Base-by-base conservation (phyloP, 148 eudicot species). In the Talinum fruticosum region DNA sequence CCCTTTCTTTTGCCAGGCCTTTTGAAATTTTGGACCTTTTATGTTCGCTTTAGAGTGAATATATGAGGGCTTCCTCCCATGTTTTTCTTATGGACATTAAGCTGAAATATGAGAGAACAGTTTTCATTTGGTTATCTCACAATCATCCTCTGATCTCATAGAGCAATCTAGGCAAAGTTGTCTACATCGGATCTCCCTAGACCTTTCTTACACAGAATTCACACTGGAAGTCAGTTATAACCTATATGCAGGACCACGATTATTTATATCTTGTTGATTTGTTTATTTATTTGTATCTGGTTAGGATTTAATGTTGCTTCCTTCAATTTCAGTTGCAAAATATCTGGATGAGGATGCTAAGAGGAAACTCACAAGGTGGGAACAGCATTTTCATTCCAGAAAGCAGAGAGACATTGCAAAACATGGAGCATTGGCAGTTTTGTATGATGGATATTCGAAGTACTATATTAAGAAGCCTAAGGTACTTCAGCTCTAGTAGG, bases 381-480 rank as follows among this genome's bases (percentile, higher is more conserved):
- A 89, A 80, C 90, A 87, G 79, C 79, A 73, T 82, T 86, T 82
- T 69, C 72, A 78, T 74, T 81, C 91, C 36, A 80, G 53, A 73
- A 80, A 67, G 85, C 85, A 83, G 72, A 91, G 97, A 85, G 82
- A 76, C 49, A 86, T 88, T 62, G 80, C 88, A 73, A 81, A 85
- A 38, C 85, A 81, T 71, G 90, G 93, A 73, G 90, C 97, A 57
- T 86, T 89, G 74, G 97, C 93, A 54, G 66, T 86, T 74, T 78
- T 92, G 68, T 87, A 78, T 78, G 88, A 92, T 75, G 85, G 81
- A 38, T 82, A 74, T 64, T 81, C 88, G 16, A 89, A 83, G 84
- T 82, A 88, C 73, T 88, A 85, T 69, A 86, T 92, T 29, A 89
- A 82, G 81, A 92, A 89, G 77, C 74, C 89, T 75, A 87, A 91